Evolutionary conservation across 73 alveolate genomes (phyloP).

Genomic region (Paramecium pentaurelia): DNA sequence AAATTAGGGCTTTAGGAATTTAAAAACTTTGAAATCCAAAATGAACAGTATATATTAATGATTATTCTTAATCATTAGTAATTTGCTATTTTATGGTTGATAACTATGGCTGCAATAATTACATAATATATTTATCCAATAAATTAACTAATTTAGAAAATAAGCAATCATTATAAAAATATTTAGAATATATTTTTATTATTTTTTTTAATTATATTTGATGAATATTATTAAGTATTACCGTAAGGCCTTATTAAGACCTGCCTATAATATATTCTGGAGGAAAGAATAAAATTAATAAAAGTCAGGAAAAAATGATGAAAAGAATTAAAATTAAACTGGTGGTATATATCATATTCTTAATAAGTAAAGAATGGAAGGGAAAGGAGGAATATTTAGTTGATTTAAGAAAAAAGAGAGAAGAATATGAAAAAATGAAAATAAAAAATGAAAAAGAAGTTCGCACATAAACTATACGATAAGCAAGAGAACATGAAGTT

Average conservation of each 20-base stretch:
- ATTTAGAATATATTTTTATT: not conserved
- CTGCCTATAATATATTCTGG: not conserved
- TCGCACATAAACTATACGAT: not conserved
- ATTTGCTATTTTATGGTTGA: too few relatives aligned
- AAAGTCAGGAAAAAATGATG: not conserved
- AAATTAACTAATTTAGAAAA: too few relatives aligned
- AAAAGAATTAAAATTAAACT: not conserved
- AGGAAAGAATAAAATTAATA: not conserved
- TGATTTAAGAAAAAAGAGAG: conserved; percentile 17
- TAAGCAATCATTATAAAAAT: not conserved
- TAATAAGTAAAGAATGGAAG: not conserved
- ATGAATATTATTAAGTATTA: not conserved
- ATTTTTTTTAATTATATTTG: not conserved
- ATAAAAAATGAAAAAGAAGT: conserved; percentile 26
- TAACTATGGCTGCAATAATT: too few relatives aligned
- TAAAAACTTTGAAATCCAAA: too few relatives aligned
- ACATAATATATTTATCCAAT: too few relatives aligned
- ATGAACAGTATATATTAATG: too few relatives aligned
- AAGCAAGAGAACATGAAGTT: conserved; percentile 36
- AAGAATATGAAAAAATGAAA: conserved; percentile 35
- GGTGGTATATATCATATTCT: not conserved
- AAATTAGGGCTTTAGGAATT: too few relatives aligned
- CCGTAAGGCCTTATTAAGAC: not conserved
- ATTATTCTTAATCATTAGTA: too few relatives aligned
- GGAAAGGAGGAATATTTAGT: conserved; percentile 23